A percentile compares a stretch with the other conserved stretches of the same genome.
phyloP scores from a whole-genome alignment of 805 yeast species.

The Saccharomycopsis sp. region DNA sequence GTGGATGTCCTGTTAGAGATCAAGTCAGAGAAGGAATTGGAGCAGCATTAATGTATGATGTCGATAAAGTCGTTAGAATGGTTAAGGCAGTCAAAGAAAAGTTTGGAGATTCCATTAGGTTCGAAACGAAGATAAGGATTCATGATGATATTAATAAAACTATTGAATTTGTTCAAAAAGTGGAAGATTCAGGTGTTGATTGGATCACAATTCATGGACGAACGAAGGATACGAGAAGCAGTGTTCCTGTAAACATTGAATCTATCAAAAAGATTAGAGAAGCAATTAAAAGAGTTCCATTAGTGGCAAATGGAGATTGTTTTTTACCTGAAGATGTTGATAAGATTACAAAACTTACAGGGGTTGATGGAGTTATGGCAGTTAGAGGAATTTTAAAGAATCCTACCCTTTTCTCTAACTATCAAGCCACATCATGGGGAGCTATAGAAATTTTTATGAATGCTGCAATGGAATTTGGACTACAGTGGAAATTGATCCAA shows the following conservation, averaged over 20 bases:
- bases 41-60: constrained; percentile 83
- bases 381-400: constrained; percentile 80
- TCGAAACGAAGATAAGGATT: constrained; percentile 88
- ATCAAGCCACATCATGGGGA: constrained; percentile 71
- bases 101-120: constrained; percentile 55
- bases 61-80: constrained; percentile 74
- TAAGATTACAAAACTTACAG: constrained; percentile 52
- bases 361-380: constrained; percentile 91
- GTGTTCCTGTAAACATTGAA: constrained; percentile 72
- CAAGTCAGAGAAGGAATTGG: constrained; percentile 96
- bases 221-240: constrained; percentile 72
- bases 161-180: constrained; percentile 53
- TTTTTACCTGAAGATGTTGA: constrained; percentile 55
- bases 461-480: constrained; percentile 65
- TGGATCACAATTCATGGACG: constrained; percentile 93
- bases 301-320: constrained; percentile 98
- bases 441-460: constrained; percentile 81
- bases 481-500: constrained; percentile 75
- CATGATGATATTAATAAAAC: constrained; percentile 72
- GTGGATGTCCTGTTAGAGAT: constrained; percentile 96
- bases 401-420: constrained; percentile 74
- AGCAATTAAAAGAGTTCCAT: constrained; percentile 49
- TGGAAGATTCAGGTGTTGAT: constrained; percentile 86
- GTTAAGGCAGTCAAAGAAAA: constrained; percentile 69
- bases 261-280: constrained; percentile 63